Base-by-base conservation (phyloP, 2,329 filamentous ascomycete genomes). In the Neophaeococcomyces aloes region DNA sequence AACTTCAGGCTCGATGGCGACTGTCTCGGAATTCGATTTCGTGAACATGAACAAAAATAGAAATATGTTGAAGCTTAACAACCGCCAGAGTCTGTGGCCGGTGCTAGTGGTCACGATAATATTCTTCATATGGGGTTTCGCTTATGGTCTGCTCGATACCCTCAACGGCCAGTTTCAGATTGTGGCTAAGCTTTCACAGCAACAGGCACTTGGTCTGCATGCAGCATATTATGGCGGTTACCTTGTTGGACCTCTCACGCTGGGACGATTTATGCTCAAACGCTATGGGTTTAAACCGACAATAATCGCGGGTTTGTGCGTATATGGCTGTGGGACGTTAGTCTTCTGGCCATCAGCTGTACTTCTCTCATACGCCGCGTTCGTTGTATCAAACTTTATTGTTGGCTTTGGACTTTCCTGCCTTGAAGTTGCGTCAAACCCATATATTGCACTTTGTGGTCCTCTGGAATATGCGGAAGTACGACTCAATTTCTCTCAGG, bases 121-220 rank as follows among this genome's bases (percentile, higher is more conserved):
- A 0, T 94, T 94, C 64, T 79, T 94, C 51, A 67, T 94, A 2
- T 94, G 86, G 87, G 88, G 88, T 0, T 82, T 94, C 46, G 87
- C 86, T 0, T 94, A 94, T 54, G 88, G 88, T 0, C 72, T 94
- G 2, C 69, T 94, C 4, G 86, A 91, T 56, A 82, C 81, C 0
- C 72, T 95, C 21, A 94, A 94, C 59, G 56, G 59, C 0, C 72
- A 75, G 43, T 79, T 80, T 52, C 71, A 77, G 53, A 51, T 57
- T 10, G 68, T 78, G 10, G 70, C 72, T 1, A 57, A 63, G 4
- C 69, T 74, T 57, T 65, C 59, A 5, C 50, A 61, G 4, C 64
- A 61, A 27, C 64, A 75, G 55, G 65, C 63, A 2, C 58, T 70
- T 10, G 74, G 71, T 10, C 68, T 79, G 7, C 76, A 79, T 50